Evolutionary conservation across 2,329 filamentous ascomycete species (phyloP).

Genomic region (Cryphonectria carpinicola): DNA sequence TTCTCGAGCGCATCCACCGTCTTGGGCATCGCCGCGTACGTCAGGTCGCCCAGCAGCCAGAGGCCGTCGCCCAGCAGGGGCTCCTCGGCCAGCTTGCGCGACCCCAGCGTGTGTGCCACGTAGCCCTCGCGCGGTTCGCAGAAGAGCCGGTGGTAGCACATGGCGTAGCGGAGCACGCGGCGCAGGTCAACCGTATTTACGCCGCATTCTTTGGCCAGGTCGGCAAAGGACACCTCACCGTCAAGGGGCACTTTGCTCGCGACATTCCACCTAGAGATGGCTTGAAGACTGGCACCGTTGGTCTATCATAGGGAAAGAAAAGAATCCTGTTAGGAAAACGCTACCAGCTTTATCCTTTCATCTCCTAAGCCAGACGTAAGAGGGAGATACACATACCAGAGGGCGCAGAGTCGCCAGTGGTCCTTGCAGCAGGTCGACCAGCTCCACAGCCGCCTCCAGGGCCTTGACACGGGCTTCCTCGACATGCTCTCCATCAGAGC

Average conservation of each 20-base stretch:
- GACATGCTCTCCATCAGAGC: not conserved
- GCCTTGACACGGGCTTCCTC: not conserved
- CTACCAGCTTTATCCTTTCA: not conserved
- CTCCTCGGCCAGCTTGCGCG: conserved; percentile 5
- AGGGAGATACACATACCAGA: not conserved
- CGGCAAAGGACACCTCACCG: not conserved
- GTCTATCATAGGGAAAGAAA: not conserved
- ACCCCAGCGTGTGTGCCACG: conserved; percentile 5
- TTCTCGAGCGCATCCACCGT: conserved; percentile 16
- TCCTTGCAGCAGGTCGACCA: not conserved
- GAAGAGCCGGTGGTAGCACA: conserved; percentile 12
- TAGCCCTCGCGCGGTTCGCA: conserved; percentile 1
- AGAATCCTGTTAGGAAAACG: not conserved
- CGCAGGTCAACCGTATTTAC: conserved; percentile 3
- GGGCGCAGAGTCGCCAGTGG: not conserved
- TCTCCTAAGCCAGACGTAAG: not conserved
- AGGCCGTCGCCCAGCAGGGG: conserved; percentile 6
- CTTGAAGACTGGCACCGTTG: not conserved
- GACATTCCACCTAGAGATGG: not conserved
- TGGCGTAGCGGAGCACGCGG: conserved; percentile 17
- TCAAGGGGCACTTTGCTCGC: not conserved
- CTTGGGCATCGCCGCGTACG: not conserved
- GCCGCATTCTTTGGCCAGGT: not conserved
- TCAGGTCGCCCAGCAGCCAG: conserved; percentile 11
- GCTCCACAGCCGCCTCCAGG: not conserved